These are phyloP conservation scores for Cucumis cinereus DNA, from an alignment of 306 rosid species.

Conservation along the genomic window DNA sequence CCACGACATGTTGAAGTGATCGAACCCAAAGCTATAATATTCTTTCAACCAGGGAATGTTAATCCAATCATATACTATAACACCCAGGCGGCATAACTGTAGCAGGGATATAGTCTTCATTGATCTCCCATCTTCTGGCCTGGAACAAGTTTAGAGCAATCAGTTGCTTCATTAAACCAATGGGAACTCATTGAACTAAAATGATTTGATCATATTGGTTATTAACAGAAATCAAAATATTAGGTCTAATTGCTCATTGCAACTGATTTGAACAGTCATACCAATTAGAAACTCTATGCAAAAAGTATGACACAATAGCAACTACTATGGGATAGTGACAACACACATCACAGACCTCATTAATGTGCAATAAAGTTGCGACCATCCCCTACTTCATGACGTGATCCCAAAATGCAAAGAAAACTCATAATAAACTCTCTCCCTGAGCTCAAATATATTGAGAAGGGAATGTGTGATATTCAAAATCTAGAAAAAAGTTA, in stretches of 20 bases:
- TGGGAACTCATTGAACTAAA: not conserved
- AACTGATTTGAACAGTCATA: not conserved
- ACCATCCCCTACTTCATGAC: not conserved
- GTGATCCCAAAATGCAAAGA: not conserved
- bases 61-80: slow-evolving; percentile 81
- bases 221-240: not conserved
- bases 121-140: slow-evolving; percentile 81
- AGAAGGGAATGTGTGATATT: not conserved
- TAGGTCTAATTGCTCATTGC: not conserved
- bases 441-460: not conserved
- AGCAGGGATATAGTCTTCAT: slow-evolving; percentile 69
- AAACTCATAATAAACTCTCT: not conserved
- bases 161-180: not conserved
- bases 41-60: slow-evolving; percentile 73
- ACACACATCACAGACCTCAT: no score
- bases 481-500: not conserved
- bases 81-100: slow-evolving; percentile 79
- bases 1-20: slow-evolving; percentile 85
- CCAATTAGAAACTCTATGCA: not conserved
- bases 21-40: slow-evolving; percentile 89
- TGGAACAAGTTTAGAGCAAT: slow-evolving; percentile 19
- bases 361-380: not conserved
- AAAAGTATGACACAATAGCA: not conserved
- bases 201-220: not conserved
- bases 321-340: not conserved